Evolutionary conservation across 2,329 filamentous ascomycete species (phyloP), one percentile per base, ranked within the genome.

Genomic region (Davidsoniella neocaledoniae): DNA sequence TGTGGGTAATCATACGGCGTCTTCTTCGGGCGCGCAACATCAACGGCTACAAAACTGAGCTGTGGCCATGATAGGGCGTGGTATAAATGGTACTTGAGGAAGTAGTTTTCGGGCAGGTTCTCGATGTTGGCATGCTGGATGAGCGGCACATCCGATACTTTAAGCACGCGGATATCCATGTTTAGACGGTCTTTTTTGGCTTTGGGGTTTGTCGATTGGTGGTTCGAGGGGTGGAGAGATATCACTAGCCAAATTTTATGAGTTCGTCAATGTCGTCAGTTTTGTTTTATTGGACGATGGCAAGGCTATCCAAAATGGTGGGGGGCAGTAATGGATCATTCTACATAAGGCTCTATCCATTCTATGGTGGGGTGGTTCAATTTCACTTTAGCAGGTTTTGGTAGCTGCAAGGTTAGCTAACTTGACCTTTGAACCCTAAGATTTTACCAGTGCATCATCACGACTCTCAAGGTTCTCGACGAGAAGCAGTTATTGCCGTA

Each of bases 1-100:
- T 95, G 94, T 57, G 91, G 91, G 59, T 93, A 91, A 64, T 93
- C 84, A 66, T 90, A 84, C 43, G 81, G 80, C 0, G 81, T 78
- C 63, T 81, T 81, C 58, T 76, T 76, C 33, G 86, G 84, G 36
- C 86, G 78, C 17, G 83, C 84, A 52, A 88, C 81, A 65, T 96
- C 90, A 59, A 98, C 87, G 58, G 91, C 91, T 51, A 98, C 90
- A 67, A 88, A 96, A 67, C 83, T 90, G 56, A 98, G 79, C 68
- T 96, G 90, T 43, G 91, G 91, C 91, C 91, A 98, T 59, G 87
- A 94, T 57, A 96, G 79, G 14, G 90, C 88, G 68, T 98, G 91
- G 76, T 98, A 98, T 61, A 98, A 80, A 72, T 98, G 98, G 75
- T 98, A 98, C 76, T 98, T 98, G 68, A 94, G 85, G 66, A 96